A percentile compares a stretch with the other conserved stretches of the same genome.
Conservation (phyloP, 805 yeast species). For the Zygosaccharomyces gambellarensis region DNA sequence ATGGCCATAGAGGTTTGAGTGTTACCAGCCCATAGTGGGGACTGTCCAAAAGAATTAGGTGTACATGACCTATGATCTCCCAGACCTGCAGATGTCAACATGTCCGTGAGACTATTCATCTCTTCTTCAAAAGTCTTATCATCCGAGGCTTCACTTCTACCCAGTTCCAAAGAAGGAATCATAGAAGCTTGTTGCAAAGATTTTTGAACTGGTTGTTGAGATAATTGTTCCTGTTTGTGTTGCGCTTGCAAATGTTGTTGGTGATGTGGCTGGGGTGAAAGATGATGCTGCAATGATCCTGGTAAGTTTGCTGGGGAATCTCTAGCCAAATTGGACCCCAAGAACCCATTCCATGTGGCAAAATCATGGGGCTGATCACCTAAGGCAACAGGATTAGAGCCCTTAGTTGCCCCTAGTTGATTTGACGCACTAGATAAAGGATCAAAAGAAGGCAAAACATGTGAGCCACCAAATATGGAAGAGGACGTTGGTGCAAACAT, state of each 20-base stretch:
- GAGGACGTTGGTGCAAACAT: neutral
- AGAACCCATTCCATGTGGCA: constrained; percentile 10
- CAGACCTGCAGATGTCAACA: constrained; percentile 26
- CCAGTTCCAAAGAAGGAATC: constrained; percentile 9
- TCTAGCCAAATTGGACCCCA: constrained; percentile 1
- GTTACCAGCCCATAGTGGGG: constrained; percentile 20
- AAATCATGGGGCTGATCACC: constrained; percentile 7
- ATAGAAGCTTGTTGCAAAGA: constrained; percentile 4
- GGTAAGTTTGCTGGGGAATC: neutral
- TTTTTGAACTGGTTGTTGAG: constrained; percentile 1
- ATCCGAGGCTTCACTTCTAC: constrained; percentile 8
- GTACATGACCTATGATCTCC: constrained; percentile 11
- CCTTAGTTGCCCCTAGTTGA: constrained; percentile 6
- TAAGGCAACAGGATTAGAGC: constrained; percentile 4
- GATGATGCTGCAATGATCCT: neutral
- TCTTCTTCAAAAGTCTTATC: constrained; percentile 26
- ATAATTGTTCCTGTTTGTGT: neutral
- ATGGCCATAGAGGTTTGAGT: constrained; percentile 3
- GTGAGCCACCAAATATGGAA: constrained; percentile 5
- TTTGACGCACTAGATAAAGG: constrained; percentile 5
- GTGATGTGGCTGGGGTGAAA: constrained; percentile 2
- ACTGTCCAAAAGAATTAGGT: constrained; percentile 7
- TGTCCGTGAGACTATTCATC: constrained; percentile 24
- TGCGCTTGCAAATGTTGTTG: constrained; percentile 5
- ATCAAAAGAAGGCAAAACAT: constrained; percentile 5